Evolutionary conservation across 2,329 filamentous ascomycete species (phyloP).

Genomic region (Penicillium sp.): DNA sequence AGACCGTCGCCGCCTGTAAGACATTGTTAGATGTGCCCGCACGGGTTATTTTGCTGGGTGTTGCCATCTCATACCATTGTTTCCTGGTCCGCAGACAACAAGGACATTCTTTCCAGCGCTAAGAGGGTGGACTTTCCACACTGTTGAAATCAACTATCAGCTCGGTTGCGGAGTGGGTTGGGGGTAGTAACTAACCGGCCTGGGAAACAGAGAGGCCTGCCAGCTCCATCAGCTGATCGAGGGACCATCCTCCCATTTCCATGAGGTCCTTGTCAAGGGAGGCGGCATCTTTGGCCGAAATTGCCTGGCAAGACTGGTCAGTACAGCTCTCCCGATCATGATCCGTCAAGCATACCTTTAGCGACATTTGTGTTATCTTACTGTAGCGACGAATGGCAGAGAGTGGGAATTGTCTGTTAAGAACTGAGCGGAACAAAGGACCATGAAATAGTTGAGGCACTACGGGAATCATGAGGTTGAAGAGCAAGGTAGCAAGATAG

Average conservation of each 20-base stretch:
- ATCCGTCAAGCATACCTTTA: constrained; percentile 32
- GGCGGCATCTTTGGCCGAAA: constrained; percentile 80
- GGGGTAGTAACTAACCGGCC: constrained; percentile 56
- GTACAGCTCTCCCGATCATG: neutral
- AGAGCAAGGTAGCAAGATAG: neutral
- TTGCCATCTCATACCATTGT: constrained; percentile 48
- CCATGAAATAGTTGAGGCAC: neutral
- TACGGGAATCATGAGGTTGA: neutral
- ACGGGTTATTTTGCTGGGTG: neutral
- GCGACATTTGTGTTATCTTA: constrained; percentile 38
- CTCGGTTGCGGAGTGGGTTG: neutral
- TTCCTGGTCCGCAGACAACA: constrained; percentile 82
- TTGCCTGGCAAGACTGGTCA: constrained; percentile 56
- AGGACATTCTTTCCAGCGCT: constrained; percentile 67
- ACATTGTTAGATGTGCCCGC: neutral
- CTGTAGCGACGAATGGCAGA: constrained; percentile 23
- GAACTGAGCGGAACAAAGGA: constrained; percentile 28
- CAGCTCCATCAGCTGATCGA: constrained; percentile 96
- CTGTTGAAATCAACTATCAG: constrained; percentile 42
- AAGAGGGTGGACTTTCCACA: constrained; percentile 78
- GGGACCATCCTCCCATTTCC: constrained; percentile 76
- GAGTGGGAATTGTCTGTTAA: constrained; percentile 11
- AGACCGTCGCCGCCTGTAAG: constrained; percentile 79
- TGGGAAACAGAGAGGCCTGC: constrained; percentile 91
- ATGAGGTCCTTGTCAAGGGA: constrained; percentile 92